Evolutionary conservation across 192 early-diverging fungal species (phyloP), one percentile per base, ranked within the genome.

Genomic region (Backusella circina): DNA sequence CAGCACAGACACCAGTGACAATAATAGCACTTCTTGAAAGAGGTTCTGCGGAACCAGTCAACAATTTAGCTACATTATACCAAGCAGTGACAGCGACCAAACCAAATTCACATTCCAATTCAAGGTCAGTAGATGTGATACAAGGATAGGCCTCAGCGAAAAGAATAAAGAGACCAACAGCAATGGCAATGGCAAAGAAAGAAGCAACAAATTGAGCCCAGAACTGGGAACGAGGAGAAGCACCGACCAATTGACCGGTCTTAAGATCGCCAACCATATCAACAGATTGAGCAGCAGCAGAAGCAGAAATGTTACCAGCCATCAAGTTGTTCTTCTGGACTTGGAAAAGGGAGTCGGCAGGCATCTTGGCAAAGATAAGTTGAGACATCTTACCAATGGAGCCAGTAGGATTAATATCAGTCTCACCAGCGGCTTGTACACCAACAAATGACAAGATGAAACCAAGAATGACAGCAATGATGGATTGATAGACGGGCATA

Each of bases 211-310:
- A 70, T 70, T 92, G 91, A 44, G 89, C 91, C 64, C 78, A 77
- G 83, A 92, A 86, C 76, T 92, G 91, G 41, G 91, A 85, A 23
- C 79, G 75, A 38, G 91, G 91, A 15, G 88, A 84, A 16, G 91
- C 91, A 65, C 85, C 83, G 23, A 92, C 67, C 65, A 92, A 70
- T 31, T 92, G 87, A 66, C 81, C 91, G 50, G 91, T 92, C 77
- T 92, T 92, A 61, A 92, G 80, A 80, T 92, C 91, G 39, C 89
- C 85, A 71, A 92, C 87, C 91, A 92, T 92, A 66, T 92, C 91
- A 38, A 89, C 90, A 70, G 86, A 44, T 70, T 90, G 88, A 39
- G 81, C 73, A 72, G 89, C 85, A 61, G 84, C 88, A 4, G 84
- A 81, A 18, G 86, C 86, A 72, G 87, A 78, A 74, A 91, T 82